A percentile compares a stretch with the other conserved stretches of the same genome.
These are phyloP conservation scores for Croton laevigatus DNA, from an alignment of 441 rosid species.

Conservation along the genomic window DNA sequence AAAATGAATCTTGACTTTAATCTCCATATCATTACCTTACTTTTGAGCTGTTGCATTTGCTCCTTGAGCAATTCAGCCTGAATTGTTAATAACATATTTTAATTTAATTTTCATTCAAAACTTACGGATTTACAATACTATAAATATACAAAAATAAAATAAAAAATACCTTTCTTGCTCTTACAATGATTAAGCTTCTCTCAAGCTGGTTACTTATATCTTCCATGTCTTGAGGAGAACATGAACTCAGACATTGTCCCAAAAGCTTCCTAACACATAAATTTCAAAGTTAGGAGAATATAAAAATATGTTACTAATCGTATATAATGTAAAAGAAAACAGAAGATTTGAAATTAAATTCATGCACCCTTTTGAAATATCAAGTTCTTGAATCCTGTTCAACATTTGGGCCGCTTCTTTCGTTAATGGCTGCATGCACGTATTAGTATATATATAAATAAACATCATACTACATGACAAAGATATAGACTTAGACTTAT, in stretches of 20 bases:
- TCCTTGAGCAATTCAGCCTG: conserved; percentile 51
- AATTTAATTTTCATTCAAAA: neutral
- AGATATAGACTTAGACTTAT: neutral
- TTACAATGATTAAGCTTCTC: conserved; percentile 47
- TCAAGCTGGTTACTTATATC: conserved; percentile 46
- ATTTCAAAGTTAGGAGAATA: neutral
- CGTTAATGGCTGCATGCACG: conserved; percentile 43
- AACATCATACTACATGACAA: no score
- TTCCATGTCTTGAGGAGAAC: conserved; percentile 49
- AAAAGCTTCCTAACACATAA: conserved; percentile 45
- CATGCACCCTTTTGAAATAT: conserved; percentile 45
- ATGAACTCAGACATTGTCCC: conserved; percentile 48
- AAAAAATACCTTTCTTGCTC: conserved; percentile 58
- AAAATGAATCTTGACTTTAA: no score
- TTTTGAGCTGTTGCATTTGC: conserved; percentile 48
- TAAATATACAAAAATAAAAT: neutral
- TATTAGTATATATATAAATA: neutral
- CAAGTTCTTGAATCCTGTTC: conserved; percentile 45
- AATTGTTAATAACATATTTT: conserved; percentile 12
- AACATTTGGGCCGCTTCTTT: conserved; percentile 37
- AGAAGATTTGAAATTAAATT: conserved; percentile 9
- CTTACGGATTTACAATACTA: neutral
- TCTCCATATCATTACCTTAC: conserved; percentile 33
- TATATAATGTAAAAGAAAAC: no score
- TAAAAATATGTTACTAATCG: no score